Conservation (phyloP, 352 stramenopile species). For the Phytophthora cryptogea region DNA sequence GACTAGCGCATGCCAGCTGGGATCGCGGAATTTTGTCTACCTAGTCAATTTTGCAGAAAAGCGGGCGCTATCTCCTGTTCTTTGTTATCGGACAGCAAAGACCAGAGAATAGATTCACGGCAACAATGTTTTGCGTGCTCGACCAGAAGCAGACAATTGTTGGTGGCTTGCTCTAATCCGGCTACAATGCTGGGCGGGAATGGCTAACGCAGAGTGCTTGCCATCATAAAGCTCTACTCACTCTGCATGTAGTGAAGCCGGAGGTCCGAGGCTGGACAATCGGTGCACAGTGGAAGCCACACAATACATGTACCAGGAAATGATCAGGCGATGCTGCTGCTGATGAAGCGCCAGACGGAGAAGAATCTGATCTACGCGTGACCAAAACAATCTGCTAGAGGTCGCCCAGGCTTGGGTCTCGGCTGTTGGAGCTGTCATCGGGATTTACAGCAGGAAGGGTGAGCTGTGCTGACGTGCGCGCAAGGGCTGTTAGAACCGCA, state of each 20-base stretch:
- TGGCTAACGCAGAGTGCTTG: no score
- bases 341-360: neutral
- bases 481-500: no score
- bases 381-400: neutral
- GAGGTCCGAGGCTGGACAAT: no score
- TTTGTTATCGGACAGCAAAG: neutral
- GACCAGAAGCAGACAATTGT: neutral
- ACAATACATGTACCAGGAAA: no score
- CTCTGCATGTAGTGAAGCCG: no score
- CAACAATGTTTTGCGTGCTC: neutral
- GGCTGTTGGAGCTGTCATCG: neutral
- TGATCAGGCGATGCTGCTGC: neutral
- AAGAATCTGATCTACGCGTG: neutral
- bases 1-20: neutral
- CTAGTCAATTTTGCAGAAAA: conserved; percentile 6
- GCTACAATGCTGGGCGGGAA: no score
- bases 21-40: neutral
- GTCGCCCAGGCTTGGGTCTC: neutral
- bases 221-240: no score
- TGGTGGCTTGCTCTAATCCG: neutral
- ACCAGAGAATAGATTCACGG: neutral
- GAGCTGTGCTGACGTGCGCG: no score
- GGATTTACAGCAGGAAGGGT: neutral
- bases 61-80: neutral
- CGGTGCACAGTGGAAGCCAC: no score